These are phyloP conservation scores for Aspergillus unguis DNA, from an alignment of 2,329 filamentous ascomycete genomes.

Conservation along the genomic window DNA sequence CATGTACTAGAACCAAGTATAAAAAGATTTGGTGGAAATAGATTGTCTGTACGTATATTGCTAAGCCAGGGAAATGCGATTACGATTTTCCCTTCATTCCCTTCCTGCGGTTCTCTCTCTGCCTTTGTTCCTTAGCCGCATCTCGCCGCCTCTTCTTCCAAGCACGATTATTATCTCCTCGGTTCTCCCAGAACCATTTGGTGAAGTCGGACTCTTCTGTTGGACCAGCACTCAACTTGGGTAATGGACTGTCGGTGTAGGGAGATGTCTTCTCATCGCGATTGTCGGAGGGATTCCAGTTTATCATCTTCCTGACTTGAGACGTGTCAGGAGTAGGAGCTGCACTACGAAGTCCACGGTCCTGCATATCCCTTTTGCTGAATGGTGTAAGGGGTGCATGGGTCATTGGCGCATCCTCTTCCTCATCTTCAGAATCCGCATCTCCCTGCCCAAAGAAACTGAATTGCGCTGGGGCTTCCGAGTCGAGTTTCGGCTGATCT, in stretches of 20 bases:
- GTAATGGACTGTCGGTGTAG: constrained; percentile 24
- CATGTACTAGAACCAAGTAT: too few species aligned
- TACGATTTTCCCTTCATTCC: constrained; percentile 41
- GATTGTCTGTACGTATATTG: background rate
- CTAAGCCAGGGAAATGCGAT: background rate
- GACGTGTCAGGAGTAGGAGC: constrained; percentile 95
- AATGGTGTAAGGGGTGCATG: constrained; percentile 73
- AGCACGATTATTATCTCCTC: constrained; percentile 49
- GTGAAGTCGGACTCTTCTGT: constrained; percentile 55
- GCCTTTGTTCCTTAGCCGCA: constrained; percentile 58
- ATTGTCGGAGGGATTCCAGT: constrained; percentile 23
- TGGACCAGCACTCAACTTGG: constrained; percentile 15
- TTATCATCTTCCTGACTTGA: constrained; percentile 53
- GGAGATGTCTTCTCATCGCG: constrained; percentile 25
- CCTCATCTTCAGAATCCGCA: constrained; percentile 45
- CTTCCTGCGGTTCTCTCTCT: constrained; percentile 57
- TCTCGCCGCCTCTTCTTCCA: constrained; percentile 57
- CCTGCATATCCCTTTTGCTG: constrained; percentile 72
- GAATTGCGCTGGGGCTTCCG: constrained; percentile 59
- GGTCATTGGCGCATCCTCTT: constrained; percentile 39
- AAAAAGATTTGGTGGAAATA: background rate
- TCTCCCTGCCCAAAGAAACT: constrained; percentile 70
- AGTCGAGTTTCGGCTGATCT: constrained; percentile 37
- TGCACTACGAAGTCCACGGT: constrained; percentile 67
- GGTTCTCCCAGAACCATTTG: constrained; percentile 59